Conservation (phyloP, 192 early-diverging fungal genomes). For the Backusella tarrabulga region DNA sequence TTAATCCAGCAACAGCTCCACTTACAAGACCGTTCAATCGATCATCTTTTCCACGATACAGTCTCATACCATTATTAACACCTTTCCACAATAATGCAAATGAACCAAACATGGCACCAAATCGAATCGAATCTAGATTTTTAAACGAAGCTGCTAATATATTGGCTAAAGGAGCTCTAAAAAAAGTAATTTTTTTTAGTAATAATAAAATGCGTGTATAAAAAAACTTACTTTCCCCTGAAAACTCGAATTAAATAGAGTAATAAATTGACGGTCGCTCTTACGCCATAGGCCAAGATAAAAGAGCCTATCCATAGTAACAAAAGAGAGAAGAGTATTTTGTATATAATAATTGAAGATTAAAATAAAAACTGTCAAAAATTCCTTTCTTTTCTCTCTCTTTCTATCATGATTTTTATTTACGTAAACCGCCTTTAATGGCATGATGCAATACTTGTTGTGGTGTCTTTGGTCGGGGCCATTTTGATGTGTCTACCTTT, state of each 20-base stretch:
- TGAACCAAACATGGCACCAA: constrained; percentile 74
- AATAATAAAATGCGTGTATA: background rate
- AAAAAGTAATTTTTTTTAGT: constrained; percentile 3
- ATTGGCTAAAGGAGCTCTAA: constrained; percentile 40
- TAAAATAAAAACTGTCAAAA: background rate
- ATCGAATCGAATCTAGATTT: constrained; percentile 57
- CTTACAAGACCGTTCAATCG: constrained; percentile 51
- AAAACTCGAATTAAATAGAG: constrained; percentile 47
- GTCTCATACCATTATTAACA: constrained; percentile 61
- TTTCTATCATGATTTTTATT: background rate
- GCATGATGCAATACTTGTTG: constrained; percentile 46
- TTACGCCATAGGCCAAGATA: constrained; percentile 49
- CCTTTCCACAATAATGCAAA: constrained; percentile 77
- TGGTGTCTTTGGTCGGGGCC: constrained; percentile 24
- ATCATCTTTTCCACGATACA: constrained; percentile 52
- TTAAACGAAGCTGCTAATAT: constrained; percentile 54
- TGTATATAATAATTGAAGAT: background rate
- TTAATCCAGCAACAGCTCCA: constrained; percentile 54
- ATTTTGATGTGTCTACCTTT: constrained; percentile 23
- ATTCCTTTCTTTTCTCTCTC: background rate
- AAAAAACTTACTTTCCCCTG: constrained; percentile 33
- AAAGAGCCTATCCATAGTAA: constrained; percentile 39
- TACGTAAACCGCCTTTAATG: constrained; percentile 46
- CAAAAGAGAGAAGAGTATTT: background rate
- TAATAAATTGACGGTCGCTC: constrained; percentile 54